Base-by-base conservation (phyloP, 2,329 filamentous ascomycete species). In the Cercospora canescens region DNA sequence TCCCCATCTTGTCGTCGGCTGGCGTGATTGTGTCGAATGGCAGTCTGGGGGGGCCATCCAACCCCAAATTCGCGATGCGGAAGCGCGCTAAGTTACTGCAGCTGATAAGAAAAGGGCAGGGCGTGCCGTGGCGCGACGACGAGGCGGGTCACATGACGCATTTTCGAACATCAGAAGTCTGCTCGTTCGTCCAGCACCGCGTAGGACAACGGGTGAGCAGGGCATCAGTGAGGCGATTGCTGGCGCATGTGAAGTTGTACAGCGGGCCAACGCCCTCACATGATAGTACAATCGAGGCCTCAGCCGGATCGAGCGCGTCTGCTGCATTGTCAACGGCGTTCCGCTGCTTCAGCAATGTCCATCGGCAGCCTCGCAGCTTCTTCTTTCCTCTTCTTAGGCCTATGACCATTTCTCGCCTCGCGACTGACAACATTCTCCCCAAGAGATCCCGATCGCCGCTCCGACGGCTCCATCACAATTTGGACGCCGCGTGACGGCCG, bases 1-100 rank as follows among this genome's bases (percentile, higher is more conserved):
- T 97, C 26, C 94, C 94, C 94, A 97, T 98, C 73, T 63, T 85
- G 66, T 59, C 26, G 69, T 63, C 65, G 60, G 50, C 64, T 41
- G 61, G 67, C 63, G 69, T 63, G 41, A 12, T 9, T 50, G 5
- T 35, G 16, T 41, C n/a, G 34, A 32, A 28, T 52, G n/a, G 18
- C 35, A 34, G 16, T 56, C 16, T 28, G 55, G 24, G 24, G 21
- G n/a, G n/a, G n/a, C n/a, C n/a, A n/a, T n/a, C n/a, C n/a, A 64
- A 58, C 35, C 35, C 26, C 57, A 56, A 35, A 56, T 56, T 56
- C 52, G 30, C 52, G 52, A 56, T 35, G 32, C 52, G 52, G 24
- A 35, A 35, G 52, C 52, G 52, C 52, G 28, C 28, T 32, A 32
- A 56, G 28, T 16, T 56, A 56, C 41, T 48, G 41, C 41, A 48